These are phyloP conservation scores for Tetragonia tetragonoides DNA, from an alignment of 148 eudicot species.

Conservation along the genomic window DNA sequence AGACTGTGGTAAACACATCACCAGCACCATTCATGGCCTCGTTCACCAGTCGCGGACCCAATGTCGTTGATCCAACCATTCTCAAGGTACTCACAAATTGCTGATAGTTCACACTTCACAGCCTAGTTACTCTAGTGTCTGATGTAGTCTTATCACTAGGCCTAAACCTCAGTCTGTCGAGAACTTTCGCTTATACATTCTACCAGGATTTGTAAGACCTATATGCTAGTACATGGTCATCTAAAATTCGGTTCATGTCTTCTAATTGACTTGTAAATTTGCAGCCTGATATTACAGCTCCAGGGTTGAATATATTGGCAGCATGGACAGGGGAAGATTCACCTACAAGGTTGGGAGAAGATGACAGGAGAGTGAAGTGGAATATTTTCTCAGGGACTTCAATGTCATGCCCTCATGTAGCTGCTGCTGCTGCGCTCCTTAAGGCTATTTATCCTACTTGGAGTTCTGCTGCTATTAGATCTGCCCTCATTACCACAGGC, in stretches of 20 bases:
- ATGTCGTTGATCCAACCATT: slow-evolving; percentile 47
- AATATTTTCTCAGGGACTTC: slow-evolving; percentile 81
- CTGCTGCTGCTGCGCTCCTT: slow-evolving; percentile 72
- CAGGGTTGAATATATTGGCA: slow-evolving; percentile 75
- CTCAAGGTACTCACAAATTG: slow-evolving; percentile 48
- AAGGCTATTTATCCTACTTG: slow-evolving; percentile 77
- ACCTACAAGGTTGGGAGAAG: slow-evolving; percentile 54
- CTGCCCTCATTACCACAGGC: slow-evolving; percentile 83
- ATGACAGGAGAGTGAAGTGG: slow-evolving; percentile 54
- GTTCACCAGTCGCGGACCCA: slow-evolving; percentile 75
- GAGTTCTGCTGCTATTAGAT: slow-evolving; percentile 83
- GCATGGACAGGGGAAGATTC: slow-evolving; percentile 74
- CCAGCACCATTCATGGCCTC: slow-evolving; percentile 81
- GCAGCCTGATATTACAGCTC: slow-evolving; percentile 89
- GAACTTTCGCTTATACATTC: no score
- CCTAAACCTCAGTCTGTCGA: no score
- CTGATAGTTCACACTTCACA: no score
- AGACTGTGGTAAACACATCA: slow-evolving; percentile 38
- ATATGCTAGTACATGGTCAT: no score
- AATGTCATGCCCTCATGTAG: slow-evolving; percentile 90
- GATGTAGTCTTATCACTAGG: no score
- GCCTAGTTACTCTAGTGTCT: no score
- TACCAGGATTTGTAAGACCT: no score
- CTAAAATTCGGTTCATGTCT: no score
- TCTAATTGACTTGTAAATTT: not conserved